Percentiles rank a stretch among this genome's conserved stretches.
Evolutionary conservation across 768 basidiomycete genomes (phyloP).

Genomic region (Tricholoma furcatifolium): DNA sequence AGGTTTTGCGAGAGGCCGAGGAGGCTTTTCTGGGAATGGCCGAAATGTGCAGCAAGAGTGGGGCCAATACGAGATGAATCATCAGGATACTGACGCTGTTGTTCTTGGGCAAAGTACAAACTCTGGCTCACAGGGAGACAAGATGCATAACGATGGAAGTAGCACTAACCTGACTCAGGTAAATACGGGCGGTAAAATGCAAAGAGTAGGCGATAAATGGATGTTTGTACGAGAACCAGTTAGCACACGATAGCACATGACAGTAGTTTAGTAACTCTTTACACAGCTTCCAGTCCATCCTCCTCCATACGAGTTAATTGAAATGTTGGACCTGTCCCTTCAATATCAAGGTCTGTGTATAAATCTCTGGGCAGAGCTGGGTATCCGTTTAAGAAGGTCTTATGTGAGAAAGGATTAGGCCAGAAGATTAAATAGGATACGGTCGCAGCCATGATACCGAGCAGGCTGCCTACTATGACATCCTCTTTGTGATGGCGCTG

Average conservation of each 20-base stretch:
- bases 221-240: conserved; percentile 53
- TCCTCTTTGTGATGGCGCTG: conserved; percentile 72
- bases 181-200: conserved; percentile 56
- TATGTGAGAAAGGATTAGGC: conserved; percentile 57
- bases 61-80: conserved; percentile 30
- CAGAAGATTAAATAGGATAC: conserved; percentile 61
- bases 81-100: conserved; percentile 53
- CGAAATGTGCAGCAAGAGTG: conserved; percentile 40
- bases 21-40: conserved; percentile 47
- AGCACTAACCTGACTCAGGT: conserved; percentile 13
- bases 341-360: conserved; percentile 30
- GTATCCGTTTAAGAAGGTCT: conserved; percentile 29
- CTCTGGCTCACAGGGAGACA: conserved; percentile 10
- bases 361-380: conserved; percentile 41
- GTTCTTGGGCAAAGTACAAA: conserved; percentile 50
- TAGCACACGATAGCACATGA: conserved; percentile 21
- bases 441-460: conserved; percentile 50
- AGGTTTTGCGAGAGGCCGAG: conserved; percentile 35
- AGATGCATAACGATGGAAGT: conserved; percentile 10
- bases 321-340: conserved; percentile 36
- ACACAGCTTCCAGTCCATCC: conserved; percentile 38
- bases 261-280: conserved; percentile 26
- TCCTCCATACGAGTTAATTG: conserved; percentile 46
- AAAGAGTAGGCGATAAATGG: conserved; percentile 72
- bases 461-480: conserved; percentile 59